Evolutionary conservation across 192 early-diverging fungal genomes (phyloP), one percentile per base, ranked within the genome.

Genomic region (Mortierella antarctica): DNA sequence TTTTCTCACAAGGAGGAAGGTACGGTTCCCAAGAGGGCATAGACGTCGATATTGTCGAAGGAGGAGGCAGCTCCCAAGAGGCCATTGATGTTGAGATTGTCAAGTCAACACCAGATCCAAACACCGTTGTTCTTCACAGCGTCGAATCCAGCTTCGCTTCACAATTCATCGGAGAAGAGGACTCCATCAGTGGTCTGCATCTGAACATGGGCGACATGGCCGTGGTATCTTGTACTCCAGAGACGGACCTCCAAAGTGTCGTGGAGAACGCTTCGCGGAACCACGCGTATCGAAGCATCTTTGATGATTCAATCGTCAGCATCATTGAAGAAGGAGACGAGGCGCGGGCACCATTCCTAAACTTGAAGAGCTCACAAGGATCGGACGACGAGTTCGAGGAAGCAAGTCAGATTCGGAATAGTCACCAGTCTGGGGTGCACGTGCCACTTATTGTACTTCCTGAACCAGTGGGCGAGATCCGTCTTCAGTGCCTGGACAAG

Each of bases 341-440:
- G 18, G 52, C n/a, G 51, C 14, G 8, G 9, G 20, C 0, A 13
- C 45, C 62, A 58, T 17, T 23, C 2, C 48, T 31, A 2, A 52
- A 55, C 31, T 45, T 74, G 58, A 67, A 53, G 65, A 74, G 73
- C 45, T 74, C 73, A 7, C 73, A 74, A 62, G 73, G 65, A 46
- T 74, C 73, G 0, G 73, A 74, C 4, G 60, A 63, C 18, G 65
- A 18, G 7, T 39, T 18, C 2, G 59, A 74, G 5, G 58, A 69
- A 57, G 13, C 46, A 10, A 46, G 4, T 45, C 15, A 47, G 17
- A 12, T 45, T n/a, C 31, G 31, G 31, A 31, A 3, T 31, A 31
- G 1, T 31, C 31, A 31, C 3, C 31, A 31, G 31, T 1, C 31
- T 31, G 31, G 31, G 31, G 3, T 31, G 31, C 31, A 31, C 1